phyloP scores from a whole-genome alignment of 2,329 filamentous ascomycete genomes.

The Botrytis porri region DNA sequence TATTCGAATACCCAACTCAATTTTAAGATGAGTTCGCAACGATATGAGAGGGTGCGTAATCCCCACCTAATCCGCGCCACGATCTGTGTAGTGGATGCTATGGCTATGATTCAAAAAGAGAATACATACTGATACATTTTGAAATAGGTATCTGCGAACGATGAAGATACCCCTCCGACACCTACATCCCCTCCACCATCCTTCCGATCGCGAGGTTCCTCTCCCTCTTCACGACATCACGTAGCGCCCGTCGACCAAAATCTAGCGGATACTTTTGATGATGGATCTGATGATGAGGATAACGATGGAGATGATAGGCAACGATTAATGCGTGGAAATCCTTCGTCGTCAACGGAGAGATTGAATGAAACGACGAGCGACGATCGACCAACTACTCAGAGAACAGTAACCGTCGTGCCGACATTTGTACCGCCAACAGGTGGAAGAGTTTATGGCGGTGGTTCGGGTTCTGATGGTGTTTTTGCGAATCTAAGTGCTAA shows the following conservation, averaged over 20 bases:
- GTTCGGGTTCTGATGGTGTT: constrained; percentile 85
- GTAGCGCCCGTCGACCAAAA: constrained; percentile 63
- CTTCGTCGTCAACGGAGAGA: constrained; percentile 34
- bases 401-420: constrained; percentile 33
- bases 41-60: constrained; percentile 55
- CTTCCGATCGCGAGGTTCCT: constrained; percentile 81
- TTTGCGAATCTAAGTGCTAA: constrained; percentile 94
- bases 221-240: constrained; percentile 49
- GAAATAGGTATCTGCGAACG: constrained; percentile 55
- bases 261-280: constrained; percentile 89
- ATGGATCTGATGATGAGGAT: constrained; percentile 70
- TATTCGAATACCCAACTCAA: constrained; percentile 22
- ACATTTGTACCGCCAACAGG: constrained; percentile 31
- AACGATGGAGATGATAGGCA: constrained; percentile 79
- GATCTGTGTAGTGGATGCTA: constrained; percentile 10
- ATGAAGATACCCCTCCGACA: constrained; percentile 47
- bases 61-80: constrained; percentile 27
- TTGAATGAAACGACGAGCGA: constrained; percentile 24
- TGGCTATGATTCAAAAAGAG: constrained; percentile 17
- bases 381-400: constrained; percentile 30
- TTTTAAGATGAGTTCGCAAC: constrained; percentile 36
- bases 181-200: constrained; percentile 67
- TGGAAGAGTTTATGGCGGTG: constrained; percentile 63
- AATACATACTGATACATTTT: constrained; percentile 29
- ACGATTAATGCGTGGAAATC: constrained; percentile 71